Percentiles rank a stretch among this genome's conserved stretches.
Conservation (phyloP, 805 yeast genomes). For the Nakazawaea ernobii region DNA sequence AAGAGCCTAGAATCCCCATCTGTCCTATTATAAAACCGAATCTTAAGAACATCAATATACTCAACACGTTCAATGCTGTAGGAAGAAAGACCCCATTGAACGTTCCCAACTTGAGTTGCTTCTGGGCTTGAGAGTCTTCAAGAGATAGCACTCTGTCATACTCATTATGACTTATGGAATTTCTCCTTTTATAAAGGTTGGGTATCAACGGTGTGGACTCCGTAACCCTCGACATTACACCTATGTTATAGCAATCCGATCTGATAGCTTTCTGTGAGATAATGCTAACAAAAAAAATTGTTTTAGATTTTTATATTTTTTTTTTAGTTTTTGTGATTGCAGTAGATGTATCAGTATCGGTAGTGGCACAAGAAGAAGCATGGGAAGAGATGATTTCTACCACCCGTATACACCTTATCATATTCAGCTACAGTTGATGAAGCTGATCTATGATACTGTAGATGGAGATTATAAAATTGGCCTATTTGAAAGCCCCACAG, state of each 20-base stretch:
- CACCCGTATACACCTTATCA: constrained; percentile 83
- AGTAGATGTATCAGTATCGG: neutral
- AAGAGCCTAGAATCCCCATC: constrained; percentile 79
- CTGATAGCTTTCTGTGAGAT: neutral
- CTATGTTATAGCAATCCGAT: neutral
- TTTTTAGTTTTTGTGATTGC: neutral
- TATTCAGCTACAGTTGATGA: constrained; percentile 76
- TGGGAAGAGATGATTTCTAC: constrained; percentile 29
- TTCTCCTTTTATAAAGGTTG: neutral
- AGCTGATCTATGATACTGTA: constrained; percentile 60
- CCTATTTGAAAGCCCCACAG: constrained; percentile 89
- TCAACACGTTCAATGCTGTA: constrained; percentile 84
- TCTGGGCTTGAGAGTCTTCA: neutral
- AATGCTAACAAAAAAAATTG: neutral
- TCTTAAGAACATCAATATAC: constrained; percentile 90
- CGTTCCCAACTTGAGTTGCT: constrained; percentile 59
- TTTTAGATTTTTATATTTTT: neutral
- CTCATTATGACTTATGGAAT: constrained; percentile 1
- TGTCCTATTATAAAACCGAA: constrained; percentile 96
- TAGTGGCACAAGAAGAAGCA: neutral
- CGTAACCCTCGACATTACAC: neutral
- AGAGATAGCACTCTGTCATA: neutral
- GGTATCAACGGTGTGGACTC: constrained; percentile 7
- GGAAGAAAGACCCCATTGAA: constrained; percentile 91
- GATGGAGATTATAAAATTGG: constrained; percentile 56